Percentiles rank a stretch among this genome's conserved stretches.
Evolutionary conservation across 768 basidiomycete species (phyloP).

Genomic region (Pisolithus orientalis): DNA sequence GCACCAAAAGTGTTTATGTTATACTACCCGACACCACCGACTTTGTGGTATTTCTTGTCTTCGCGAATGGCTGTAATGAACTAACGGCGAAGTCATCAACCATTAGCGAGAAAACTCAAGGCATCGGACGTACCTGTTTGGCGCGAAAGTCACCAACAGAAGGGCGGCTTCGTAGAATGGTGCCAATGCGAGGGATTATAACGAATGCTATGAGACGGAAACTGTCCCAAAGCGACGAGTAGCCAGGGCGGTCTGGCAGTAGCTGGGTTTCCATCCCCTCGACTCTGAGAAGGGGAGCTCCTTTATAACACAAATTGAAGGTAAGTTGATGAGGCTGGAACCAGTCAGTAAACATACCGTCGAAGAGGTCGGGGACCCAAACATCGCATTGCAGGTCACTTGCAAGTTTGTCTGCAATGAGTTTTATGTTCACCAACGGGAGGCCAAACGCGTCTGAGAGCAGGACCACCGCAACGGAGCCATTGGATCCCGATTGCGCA

Average conservation of each 20-base stretch:
- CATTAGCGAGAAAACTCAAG: background rate
- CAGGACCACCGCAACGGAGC: conserved; percentile 38
- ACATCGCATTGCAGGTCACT: conserved; percentile 48
- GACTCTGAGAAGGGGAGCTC: conserved; percentile 22
- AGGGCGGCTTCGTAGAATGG: conserved; percentile 18
- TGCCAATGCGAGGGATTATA: conserved; percentile 15
- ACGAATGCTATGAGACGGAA: conserved; percentile 10
- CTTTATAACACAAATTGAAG: conserved; percentile 8
- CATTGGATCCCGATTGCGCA: conserved; percentile 5
- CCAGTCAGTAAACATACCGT: conserved; percentile 30
- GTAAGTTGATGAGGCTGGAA: background rate
- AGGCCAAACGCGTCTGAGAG: conserved; percentile 56
- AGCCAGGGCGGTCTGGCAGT: conserved; percentile 25
- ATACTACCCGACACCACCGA: conserved; percentile 38
- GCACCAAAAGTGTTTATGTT: background rate
- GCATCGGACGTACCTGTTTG: conserved; percentile 13
- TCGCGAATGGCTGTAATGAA: conserved; percentile 33
- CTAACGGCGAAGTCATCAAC: conserved; percentile 9
- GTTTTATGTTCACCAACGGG: conserved; percentile 43
- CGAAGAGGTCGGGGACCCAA: conserved; percentile 58
- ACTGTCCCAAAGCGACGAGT: conserved; percentile 11
- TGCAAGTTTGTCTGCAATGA: conserved; percentile 52
- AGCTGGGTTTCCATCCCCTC: conserved; percentile 22
- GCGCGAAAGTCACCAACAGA: conserved; percentile 23
- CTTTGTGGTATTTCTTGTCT: conserved; percentile 33